Base-by-base conservation (phyloP, 2,329 filamentous ascomycete species). In the Aspergillus fijiensis region DNA sequence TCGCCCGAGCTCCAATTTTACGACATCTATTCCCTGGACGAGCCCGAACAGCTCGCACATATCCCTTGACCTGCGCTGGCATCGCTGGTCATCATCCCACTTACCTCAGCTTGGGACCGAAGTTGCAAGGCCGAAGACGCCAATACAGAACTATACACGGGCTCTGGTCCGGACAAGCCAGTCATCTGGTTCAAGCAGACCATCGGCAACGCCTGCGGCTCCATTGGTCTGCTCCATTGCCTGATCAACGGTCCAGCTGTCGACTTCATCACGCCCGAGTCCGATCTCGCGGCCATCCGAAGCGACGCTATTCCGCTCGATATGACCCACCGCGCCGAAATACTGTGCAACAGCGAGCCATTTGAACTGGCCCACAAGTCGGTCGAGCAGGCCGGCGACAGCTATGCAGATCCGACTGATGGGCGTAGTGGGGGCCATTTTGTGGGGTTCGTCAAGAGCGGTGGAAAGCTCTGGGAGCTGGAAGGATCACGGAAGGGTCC, bases 161-260 rank as follows among this genome's bases (percentile, higher is more conserved):
- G 78, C 10, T 77, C 67, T 21, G 84, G 84, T 23, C 69, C 75
- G 0, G 64, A 74, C 2, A 83, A 86, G 60, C 82, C 83, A 0
- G 79, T 85, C 4, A 72, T 86, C 23, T 87, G 84, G 84, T 85
- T 84, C 70, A 80, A 78, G 61, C 85, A 87, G 65, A 86, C 82
- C 1, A 85, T 86, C 58, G 78, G 81, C 16, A 76, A 87, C 65
- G 82, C 84, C 0, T 87, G 85, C 65, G 85, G 85, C 0, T 74
- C 82, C n/a, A 85, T 87, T 61, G 84, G 81, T 2, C 70, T 86
- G 1, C 70, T 87, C 2, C 85, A 87, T 67, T 77, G 78, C 60
- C 65, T 85, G 23, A 74, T 78, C 51, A 87, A 87, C 67, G 79
- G 81, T 16, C 71, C 75, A 2, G 79, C 77, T 21, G 64, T 42